Evolutionary conservation across 2,329 filamentous ascomycete species (phyloP).

Genomic region (Cordyceps javanica): DNA sequence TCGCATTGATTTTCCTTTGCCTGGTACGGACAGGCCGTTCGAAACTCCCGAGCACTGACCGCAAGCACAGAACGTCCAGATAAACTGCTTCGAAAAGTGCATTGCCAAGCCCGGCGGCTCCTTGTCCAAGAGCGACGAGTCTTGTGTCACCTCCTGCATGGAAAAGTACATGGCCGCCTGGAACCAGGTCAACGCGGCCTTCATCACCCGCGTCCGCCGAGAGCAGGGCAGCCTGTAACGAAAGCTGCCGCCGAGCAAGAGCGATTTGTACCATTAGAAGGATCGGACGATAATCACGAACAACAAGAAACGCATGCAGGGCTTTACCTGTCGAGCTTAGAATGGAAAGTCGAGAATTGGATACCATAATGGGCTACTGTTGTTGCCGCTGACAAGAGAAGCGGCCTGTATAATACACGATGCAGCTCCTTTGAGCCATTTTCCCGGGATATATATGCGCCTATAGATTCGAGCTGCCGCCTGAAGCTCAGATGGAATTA

Average conservation of each 20-base stretch:
- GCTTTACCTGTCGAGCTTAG: neutral
- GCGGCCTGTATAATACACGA: slow-evolving; percentile 3
- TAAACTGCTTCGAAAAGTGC: slow-evolving; percentile 75
- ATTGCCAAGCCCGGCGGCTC: slow-evolving; percentile 62
- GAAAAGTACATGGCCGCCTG: slow-evolving; percentile 79
- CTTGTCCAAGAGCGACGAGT: slow-evolving; percentile 60
- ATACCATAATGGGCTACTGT: neutral
- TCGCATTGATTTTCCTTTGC: slow-evolving; percentile 8
- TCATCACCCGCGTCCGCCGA: slow-evolving; percentile 57
- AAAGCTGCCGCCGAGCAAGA: neutral
- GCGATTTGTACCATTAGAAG: neutral
- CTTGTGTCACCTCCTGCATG: slow-evolving; percentile 71
- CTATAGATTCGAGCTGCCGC: slow-evolving; percentile 3
- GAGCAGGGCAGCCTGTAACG: slow-evolving; percentile 37
- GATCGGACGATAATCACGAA: slow-evolving; percentile 1
- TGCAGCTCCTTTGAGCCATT: neutral
- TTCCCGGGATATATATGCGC: neutral
- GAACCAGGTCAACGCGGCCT: slow-evolving; percentile 66
- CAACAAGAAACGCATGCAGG: neutral
- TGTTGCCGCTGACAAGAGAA: neutral
- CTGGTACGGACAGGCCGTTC: no score
- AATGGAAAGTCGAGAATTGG: neutral
- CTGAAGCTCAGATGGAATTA: neutral
- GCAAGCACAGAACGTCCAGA: slow-evolving; percentile 62
- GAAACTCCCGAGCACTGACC: neutral